A percentile compares a stretch with the other conserved stretches of the same genome.
phyloP scores from a whole-genome alignment of 2,329 filamentous ascomycete genomes.

The Talaromyces sp. region DNA sequence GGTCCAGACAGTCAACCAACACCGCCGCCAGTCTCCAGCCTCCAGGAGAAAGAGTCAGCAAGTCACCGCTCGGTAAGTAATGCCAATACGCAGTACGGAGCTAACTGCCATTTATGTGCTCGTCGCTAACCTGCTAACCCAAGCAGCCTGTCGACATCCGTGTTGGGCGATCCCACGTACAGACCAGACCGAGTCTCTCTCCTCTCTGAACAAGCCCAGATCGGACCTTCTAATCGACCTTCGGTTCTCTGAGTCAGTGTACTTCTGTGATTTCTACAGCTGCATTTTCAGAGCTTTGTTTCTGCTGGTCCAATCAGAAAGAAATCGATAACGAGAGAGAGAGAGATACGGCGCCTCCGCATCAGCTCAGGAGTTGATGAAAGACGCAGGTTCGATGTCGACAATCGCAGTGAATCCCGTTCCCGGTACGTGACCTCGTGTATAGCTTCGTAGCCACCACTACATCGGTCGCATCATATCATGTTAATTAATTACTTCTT shows the following conservation, averaged over 20 bases:
- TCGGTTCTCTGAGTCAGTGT: conserved; percentile 21
- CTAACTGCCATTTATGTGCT: neutral
- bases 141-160: conserved; percentile 6
- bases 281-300: conserved; percentile 22
- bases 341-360: conserved; percentile 22
- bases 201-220: conserved; percentile 13
- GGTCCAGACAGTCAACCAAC: neutral
- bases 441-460: neutral
- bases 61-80: neutral
- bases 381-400: conserved; percentile 35
- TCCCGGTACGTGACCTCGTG: conserved; percentile 6
- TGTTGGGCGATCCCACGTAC: conserved; percentile 12
- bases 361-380: conserved; percentile 28
- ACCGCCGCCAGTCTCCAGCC: neutral
- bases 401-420: conserved; percentile 17
- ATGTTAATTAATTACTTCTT: neutral
- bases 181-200: conserved; percentile 10
- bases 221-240: neutral
- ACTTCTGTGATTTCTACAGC: conserved; percentile 18
- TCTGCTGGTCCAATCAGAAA: conserved; percentile 22
- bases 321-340: conserved; percentile 24
- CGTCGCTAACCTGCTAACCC: conserved; percentile 1
- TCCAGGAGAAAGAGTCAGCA: neutral
- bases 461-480: neutral
- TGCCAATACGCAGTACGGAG: neutral